Evolutionary conservation across 2,329 filamentous ascomycete genomes (phyloP).

Genomic region (Pezicula neosporulosa): DNA sequence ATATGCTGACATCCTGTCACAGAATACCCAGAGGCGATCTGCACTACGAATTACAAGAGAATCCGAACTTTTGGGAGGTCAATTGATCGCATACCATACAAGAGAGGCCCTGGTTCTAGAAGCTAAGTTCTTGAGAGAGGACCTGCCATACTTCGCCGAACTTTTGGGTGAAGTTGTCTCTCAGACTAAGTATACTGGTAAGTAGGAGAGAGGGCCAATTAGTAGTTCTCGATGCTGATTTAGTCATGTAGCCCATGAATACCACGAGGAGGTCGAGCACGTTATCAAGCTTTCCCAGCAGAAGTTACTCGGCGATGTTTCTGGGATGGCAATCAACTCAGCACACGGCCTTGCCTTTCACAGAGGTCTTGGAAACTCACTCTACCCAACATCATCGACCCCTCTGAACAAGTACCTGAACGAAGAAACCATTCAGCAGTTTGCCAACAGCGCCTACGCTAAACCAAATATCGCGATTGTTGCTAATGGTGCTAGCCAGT

Average conservation of each 20-base stretch:
- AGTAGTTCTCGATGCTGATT: slow-evolving; percentile 5
- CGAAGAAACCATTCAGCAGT: slow-evolving; percentile 70
- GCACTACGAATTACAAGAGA: slow-evolving; percentile 92
- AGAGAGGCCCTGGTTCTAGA: slow-evolving; percentile 90
- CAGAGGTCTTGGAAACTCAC: slow-evolving; percentile 78
- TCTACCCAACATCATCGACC: slow-evolving; percentile 68
- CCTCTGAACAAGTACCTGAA: slow-evolving; percentile 78
- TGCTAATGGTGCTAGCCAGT: slow-evolving; percentile 78
- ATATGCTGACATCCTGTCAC: slow-evolving; percentile 6
- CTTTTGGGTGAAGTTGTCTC: slow-evolving; percentile 88
- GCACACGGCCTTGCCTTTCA: slow-evolving; percentile 90
- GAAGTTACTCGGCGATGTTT: slow-evolving; percentile 58
- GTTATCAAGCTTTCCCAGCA: slow-evolving; percentile 77
- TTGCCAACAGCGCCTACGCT: slow-evolving; percentile 74
- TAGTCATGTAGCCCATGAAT: slow-evolving; percentile 68
- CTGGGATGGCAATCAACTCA: slow-evolving; percentile 75
- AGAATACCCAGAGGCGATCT: slow-evolving; percentile 86
- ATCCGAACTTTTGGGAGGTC: slow-evolving; percentile 88
- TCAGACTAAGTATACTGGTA: slow-evolving; percentile 80
- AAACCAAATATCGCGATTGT: slow-evolving; percentile 91
- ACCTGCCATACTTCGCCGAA: slow-evolving; percentile 97
- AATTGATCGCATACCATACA: slow-evolving; percentile 84
- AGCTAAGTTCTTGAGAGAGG: slow-evolving; percentile 91
- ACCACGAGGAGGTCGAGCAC: slow-evolving; percentile 80
- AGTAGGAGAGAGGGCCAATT: slow-evolving; percentile 29